phyloP scores from a whole-genome alignment of 2,329 filamentous ascomycete species.

The Cryphonectria japonica region DNA sequence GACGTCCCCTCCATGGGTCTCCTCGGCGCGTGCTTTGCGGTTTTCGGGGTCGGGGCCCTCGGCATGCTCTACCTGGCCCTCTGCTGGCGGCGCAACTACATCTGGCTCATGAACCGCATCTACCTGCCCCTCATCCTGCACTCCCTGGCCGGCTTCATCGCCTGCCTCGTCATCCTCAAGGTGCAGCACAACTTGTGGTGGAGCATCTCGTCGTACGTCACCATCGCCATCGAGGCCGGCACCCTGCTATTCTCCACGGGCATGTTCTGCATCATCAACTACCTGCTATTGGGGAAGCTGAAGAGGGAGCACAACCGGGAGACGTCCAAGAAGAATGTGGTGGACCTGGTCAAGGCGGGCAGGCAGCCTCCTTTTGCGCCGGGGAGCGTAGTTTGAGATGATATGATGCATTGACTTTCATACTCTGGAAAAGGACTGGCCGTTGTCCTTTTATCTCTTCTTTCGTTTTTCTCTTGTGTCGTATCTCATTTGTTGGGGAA shows the following conservation, averaged over 20 bases:
- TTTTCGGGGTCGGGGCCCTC: slow-evolving; percentile 45
- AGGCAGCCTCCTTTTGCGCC: slow-evolving; percentile 32
- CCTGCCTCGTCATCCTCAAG: slow-evolving; percentile 54
- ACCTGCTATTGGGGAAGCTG: slow-evolving; percentile 38
- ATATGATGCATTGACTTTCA: too few relatives aligned
- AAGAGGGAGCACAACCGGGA: slow-evolving; percentile 36
- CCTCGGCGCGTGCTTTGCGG: slow-evolving; percentile 48
- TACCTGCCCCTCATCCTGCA: slow-evolving; percentile 52
- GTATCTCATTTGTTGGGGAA: not conserved
- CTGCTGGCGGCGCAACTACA: slow-evolving; percentile 52
- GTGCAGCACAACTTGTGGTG: slow-evolving; percentile 49
- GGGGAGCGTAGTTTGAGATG: slow-evolving; percentile 36
- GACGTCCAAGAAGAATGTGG: slow-evolving; percentile 17
- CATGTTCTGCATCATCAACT: slow-evolving; percentile 40
- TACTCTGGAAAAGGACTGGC: not conserved
- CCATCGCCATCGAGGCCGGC: slow-evolving; percentile 43
- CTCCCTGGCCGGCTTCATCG: slow-evolving; percentile 53
- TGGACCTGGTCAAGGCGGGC: slow-evolving; percentile 21
- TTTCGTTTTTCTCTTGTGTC: not conserved
- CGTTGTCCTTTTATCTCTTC: not conserved
- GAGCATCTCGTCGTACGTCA: slow-evolving; percentile 47
- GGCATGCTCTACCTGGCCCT: slow-evolving; percentile 50
- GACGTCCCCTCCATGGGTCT: slow-evolving; percentile 36
- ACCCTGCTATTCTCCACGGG: slow-evolving; percentile 35
- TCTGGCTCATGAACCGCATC: slow-evolving; percentile 57